Percentiles rank a stretch among this genome's conserved stretches.
These are phyloP conservation scores for Leishmania turanica DNA, from an alignment of 208 protist genomes.

Conservation along the genomic window DNA sequence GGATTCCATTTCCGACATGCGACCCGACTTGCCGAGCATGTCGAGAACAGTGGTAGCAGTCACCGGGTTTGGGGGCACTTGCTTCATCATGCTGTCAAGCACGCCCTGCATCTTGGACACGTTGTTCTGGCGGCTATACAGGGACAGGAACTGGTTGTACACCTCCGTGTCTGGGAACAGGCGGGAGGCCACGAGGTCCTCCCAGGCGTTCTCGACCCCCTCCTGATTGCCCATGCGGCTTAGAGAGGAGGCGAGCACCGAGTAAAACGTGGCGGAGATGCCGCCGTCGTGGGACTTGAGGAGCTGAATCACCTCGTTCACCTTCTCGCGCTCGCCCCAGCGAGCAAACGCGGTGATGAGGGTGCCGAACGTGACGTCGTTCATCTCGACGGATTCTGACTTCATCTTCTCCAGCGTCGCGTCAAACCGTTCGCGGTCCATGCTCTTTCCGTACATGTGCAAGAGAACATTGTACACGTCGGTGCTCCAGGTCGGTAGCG, in stretches of 20 bases:
- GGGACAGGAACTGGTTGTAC: slow-evolving; percentile 86
- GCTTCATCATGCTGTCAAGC: slow-evolving; percentile 89
- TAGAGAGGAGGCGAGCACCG: slow-evolving; percentile 82
- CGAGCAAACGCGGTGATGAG: slow-evolving; percentile 86
- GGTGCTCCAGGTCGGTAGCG: slow-evolving; percentile 61
- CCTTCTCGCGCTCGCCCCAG: slow-evolving; percentile 68
- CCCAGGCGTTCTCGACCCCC: slow-evolving; percentile 85
- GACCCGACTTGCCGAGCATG: slow-evolving; percentile 87
- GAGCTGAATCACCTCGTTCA: slow-evolving; percentile 75
- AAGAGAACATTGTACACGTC: slow-evolving; percentile 91
- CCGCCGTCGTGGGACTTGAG: slow-evolving; percentile 78
- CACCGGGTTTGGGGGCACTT: slow-evolving; percentile 86
- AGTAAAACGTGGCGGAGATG: slow-evolving; percentile 84
- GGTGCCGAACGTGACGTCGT: slow-evolving; percentile 91
- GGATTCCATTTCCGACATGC: slow-evolving; percentile 85
- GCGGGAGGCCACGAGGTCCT: slow-evolving; percentile 80
- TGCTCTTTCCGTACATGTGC: slow-evolving; percentile 75
- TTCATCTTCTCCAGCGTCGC: slow-evolving; percentile 80
- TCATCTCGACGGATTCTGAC: slow-evolving; percentile 72
- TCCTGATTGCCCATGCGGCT: slow-evolving; percentile 76
- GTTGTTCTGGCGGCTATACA: slow-evolving; percentile 84
- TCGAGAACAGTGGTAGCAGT: slow-evolving; percentile 87
- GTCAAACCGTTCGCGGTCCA: slow-evolving; percentile 65
- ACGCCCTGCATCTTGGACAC: slow-evolving; percentile 83
- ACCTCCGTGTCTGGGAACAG: slow-evolving; percentile 87